phyloP scores from a whole-genome alignment of 177 flowering plant genomes.

The Vitis hybrid region DNA sequence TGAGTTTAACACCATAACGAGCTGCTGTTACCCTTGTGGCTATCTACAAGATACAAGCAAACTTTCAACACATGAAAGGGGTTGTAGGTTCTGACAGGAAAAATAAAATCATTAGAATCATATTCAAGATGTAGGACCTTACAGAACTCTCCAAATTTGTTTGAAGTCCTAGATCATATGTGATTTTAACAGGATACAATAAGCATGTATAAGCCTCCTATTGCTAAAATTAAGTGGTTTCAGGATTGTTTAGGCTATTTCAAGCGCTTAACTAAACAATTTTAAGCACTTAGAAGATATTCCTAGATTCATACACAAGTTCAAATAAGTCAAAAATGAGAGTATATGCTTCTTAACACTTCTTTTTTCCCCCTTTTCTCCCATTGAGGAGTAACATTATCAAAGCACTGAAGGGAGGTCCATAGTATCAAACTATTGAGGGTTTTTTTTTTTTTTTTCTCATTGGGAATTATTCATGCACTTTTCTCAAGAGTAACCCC shows the following conservation, averaged over 20 bases:
- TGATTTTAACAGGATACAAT: no score
- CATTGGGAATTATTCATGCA: no score
- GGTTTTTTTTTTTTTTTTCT: no score
- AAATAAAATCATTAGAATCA: no score
- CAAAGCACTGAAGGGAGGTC: not conserved
- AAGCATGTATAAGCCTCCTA: no score
- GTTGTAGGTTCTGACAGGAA: not conserved
- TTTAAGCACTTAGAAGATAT: no score
- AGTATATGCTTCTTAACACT: not conserved
- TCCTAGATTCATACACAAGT: no score
- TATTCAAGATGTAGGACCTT: no score
- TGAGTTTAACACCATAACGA: constrained; percentile 80
- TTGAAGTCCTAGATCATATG: not conserved
- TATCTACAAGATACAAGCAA: constrained; percentile 44
- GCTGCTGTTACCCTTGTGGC: constrained; percentile 87
- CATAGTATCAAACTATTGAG: not conserved
- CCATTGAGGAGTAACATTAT: not conserved
- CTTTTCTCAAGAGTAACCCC: no score
- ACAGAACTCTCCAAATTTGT: not conserved
- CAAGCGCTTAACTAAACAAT: no score
- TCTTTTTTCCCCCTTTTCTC: not conserved
- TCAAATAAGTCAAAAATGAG: not conserved
- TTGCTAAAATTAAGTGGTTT: no score
- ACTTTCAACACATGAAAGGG: not conserved
- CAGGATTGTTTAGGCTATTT: no score